phyloP scores from a whole-genome alignment of 83 land plant species.

The Thuja plicata region DNA sequence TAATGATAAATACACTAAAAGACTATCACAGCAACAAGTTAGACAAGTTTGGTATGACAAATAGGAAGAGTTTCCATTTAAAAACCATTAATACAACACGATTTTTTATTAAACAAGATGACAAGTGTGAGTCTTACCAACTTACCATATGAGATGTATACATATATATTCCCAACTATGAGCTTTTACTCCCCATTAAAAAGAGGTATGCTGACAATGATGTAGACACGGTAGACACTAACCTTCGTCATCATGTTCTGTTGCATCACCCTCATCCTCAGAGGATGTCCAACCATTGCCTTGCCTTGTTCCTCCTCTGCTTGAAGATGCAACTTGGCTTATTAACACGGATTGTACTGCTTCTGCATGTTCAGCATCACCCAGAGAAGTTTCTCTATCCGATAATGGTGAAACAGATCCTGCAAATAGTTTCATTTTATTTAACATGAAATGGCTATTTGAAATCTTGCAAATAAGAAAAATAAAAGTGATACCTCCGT shows the following conservation, averaged over 20 bases:
- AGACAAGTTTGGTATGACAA: background rate
- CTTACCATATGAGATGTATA: background rate
- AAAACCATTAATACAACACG: background rate
- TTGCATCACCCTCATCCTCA: conserved; percentile 64
- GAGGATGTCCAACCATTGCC: conserved; percentile 57
- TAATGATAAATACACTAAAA: background rate
- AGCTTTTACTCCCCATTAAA: background rate
- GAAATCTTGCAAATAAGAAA: background rate
- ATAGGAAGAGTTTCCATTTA: background rate
- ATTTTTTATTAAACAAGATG: conserved; percentile 1
- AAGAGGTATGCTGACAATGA: background rate
- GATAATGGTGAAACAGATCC: conserved; percentile 64
- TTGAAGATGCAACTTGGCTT: conserved; percentile 73
- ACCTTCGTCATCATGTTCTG: conserved; percentile 54
- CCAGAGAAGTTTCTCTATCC: conserved; percentile 41
- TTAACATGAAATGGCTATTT: background rate
- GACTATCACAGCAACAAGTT: background rate
- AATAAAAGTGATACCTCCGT: background rate
- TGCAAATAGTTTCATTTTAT: conserved; percentile 17
- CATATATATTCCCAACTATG: background rate
- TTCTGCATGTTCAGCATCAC: conserved; percentile 63
- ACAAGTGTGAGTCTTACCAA: background rate
- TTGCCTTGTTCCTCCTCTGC: conserved; percentile 16
- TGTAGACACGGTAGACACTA: background rate
- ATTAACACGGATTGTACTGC: conserved; percentile 69